A percentile compares a stretch with the other conserved stretches of the same genome.
Evolutionary conservation across 73 alveolate genomes (phyloP).

Genomic region (Symbiodinium natans): DNA sequence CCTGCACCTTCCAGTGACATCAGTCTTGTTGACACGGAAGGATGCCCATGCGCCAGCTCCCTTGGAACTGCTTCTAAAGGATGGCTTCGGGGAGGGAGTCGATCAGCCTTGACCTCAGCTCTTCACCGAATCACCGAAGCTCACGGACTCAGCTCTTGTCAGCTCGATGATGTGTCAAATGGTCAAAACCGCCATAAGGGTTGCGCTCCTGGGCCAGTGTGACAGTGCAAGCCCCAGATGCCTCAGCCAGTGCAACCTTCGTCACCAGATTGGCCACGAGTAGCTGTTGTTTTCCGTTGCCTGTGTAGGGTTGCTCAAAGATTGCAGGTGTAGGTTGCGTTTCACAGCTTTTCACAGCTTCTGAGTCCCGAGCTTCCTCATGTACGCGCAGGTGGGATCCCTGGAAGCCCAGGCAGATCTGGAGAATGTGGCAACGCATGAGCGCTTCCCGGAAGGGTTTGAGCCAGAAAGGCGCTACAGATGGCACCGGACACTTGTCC

Average conservation of each 20-base stretch:
- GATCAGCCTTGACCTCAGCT: background rate
- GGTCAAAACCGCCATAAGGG: background rate
- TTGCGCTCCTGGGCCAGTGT: slow-evolving; percentile 55
- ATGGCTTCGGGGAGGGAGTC: background rate
- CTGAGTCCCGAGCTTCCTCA: background rate
- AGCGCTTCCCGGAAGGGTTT: background rate
- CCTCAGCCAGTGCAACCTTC: background rate
- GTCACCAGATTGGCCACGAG: no score
- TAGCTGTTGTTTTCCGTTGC: background rate
- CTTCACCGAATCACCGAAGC: background rate
- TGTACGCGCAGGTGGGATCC: background rate
- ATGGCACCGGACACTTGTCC: background rate
- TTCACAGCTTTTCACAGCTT: background rate
- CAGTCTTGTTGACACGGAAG: background rate
- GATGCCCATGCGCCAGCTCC: slow-evolving; percentile 19
- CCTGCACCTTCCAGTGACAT: no score
- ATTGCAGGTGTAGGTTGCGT: background rate
- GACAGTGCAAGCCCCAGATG: slow-evolving; percentile 7
- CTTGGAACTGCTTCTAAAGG: slow-evolving; percentile 40
- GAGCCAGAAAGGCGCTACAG: background rate
- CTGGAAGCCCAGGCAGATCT: background rate
- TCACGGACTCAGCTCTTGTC: background rate
- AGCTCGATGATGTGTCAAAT: background rate
- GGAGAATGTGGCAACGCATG: background rate
- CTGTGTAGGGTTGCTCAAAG: background rate